Base-by-base conservation (phyloP, 2,329 filamentous ascomycete species). In the Aspergillus calidoustus region DNA sequence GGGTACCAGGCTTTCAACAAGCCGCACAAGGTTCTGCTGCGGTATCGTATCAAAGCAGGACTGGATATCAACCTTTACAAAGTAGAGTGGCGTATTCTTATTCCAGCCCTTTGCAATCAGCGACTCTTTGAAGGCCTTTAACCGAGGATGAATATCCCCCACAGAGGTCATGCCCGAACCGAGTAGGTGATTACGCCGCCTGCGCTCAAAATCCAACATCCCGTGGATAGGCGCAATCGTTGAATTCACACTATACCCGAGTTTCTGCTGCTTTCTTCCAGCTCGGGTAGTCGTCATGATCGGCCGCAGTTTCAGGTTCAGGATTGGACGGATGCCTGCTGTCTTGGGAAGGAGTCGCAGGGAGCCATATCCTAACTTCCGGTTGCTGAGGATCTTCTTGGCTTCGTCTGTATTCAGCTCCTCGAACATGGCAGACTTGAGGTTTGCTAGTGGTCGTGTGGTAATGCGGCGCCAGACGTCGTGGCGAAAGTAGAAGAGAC, bases 21-120 rank as follows among this genome's bases (percentile, higher is more conserved):
- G 80, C 25, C 82, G 74, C 38, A 97, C 72, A 19, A 98, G 81
- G 1, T 87, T 86, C 28, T 84, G 78, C 74, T 98, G 95, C 0
- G 95, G 95, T 49, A 99, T 97, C 0, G 91, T 97, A 76, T 99
- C 95, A 74, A 97, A 99, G 69, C 94, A 96, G 2, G 92, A 88
- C 73, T 91, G 87, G 22, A 99, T 93, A 72, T 99, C 95, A 13
- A 96, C 82, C 74, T 99, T 99, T 63, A 89, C 93, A 77, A 98
- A 96, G 76, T 91, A 98, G 1, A 97, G 77, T 4, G 76, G 81
- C 90, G 73, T 0, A 66, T 76, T 41, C 23, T 56, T 25, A 15
- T n/a, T 15, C 23, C 22, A 43, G 44, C 25, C 47, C 25, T 25
- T 43, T 15, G 34, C 48, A 11, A 59, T 41, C 53, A 76, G 34